phyloP scores from a whole-genome alignment of 169 alveolate species.

The Cyclospora cayetanensis region DNA sequence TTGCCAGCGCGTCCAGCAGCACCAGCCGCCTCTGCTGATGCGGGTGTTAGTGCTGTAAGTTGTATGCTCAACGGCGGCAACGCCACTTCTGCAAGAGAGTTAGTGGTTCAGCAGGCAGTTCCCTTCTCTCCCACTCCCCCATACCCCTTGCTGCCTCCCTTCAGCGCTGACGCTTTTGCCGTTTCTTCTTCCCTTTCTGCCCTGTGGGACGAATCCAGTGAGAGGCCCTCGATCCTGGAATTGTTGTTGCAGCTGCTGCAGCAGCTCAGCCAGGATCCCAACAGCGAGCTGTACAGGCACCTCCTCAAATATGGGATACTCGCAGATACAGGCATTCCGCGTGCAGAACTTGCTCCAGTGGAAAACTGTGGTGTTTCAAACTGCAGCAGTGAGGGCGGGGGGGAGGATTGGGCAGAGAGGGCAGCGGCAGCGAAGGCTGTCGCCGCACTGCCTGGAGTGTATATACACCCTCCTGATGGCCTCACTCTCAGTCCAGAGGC shows the following conservation, averaged over 20 bases:
- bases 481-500: not conserved
- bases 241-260: no score
- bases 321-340: not conserved
- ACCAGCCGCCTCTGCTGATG: no score
- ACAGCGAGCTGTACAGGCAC: not conserved
- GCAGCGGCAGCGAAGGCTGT: constrained; percentile 39
- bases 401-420: not conserved
- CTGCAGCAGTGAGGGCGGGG: not conserved
- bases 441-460: constrained; percentile 38
- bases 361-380: not conserved
- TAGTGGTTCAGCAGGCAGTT: not conserved
- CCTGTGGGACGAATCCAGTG: not conserved
- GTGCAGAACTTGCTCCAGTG: not conserved
- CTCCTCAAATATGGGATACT: not conserved
- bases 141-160: constrained; percentile 31
- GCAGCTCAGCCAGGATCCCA: not conserved
- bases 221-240: no score
- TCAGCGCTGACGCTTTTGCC: constrained; percentile 5
- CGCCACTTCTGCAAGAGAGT: not conserved
- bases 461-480: constrained; percentile 49
- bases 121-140: constrained; percentile 28
- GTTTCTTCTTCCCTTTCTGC: no score
- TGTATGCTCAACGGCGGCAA: not conserved
- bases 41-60: no score
- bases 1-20: no score